A percentile compares a stretch with the other conserved stretches of the same genome.
phyloP scores from a whole-genome alignment of 768 basidiomycete species.

The Lactarius quietus region DNA sequence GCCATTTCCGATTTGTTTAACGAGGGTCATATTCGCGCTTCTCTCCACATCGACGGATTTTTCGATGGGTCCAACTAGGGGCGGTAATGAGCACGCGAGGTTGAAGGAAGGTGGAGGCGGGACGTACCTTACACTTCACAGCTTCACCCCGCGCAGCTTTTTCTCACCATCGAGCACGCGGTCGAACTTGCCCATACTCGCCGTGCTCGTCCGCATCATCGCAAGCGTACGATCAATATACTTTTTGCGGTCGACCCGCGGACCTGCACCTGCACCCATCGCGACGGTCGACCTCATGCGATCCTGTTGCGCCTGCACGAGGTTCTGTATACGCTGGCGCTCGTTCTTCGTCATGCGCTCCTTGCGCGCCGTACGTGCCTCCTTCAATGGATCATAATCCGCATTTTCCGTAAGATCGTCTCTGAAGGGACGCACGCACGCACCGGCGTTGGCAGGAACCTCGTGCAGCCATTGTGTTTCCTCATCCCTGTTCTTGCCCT shows the following conservation, averaged over 20 bases:
- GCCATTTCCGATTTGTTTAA: constrained; percentile 56
- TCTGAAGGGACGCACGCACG: constrained; percentile 29
- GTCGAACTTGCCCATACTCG: constrained; percentile 95
- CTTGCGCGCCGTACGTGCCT: constrained; percentile 75
- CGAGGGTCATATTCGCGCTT: constrained; percentile 65
- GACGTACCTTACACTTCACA: constrained; percentile 82
- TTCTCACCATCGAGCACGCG: constrained; percentile 88
- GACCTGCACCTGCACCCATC: background rate
- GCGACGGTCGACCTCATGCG: too few relatives aligned
- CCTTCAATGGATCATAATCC: constrained; percentile 75
- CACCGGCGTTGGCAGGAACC: constrained; percentile 83
- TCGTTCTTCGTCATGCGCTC: constrained; percentile 82
- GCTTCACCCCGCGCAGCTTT: constrained; percentile 81
- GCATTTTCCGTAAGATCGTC: too few relatives aligned
- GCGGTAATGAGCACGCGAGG: background rate
- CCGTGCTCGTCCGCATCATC: constrained; percentile 78
- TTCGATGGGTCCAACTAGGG: constrained; percentile 84
- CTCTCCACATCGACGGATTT: constrained; percentile 62
- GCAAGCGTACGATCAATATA: constrained; percentile 77
- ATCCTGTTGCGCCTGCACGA: constrained; percentile 53
- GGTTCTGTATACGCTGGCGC: constrained; percentile 67
- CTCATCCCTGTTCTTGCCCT: constrained; percentile 81
- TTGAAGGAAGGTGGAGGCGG: background rate
- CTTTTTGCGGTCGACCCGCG: constrained; percentile 52
- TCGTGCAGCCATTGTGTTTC: constrained; percentile 93